A percentile compares a stretch with the other conserved stretches of the same genome.
phyloP scores from a whole-genome alignment of 805 yeast genomes.

The Peterozyma xylosa region DNA sequence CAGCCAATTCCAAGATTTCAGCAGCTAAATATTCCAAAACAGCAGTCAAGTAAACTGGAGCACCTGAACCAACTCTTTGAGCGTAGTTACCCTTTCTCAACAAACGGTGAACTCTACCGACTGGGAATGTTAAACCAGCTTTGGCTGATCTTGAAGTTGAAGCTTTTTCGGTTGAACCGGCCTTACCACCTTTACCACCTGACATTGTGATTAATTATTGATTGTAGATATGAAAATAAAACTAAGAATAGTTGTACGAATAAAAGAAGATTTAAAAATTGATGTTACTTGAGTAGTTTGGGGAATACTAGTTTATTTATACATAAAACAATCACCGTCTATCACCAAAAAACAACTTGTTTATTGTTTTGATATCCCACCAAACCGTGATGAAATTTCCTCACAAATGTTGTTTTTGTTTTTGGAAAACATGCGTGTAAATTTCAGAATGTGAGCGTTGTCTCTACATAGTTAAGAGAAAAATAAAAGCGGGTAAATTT shows the following conservation, averaged over 20 bases:
- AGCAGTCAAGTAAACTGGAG: slow-evolving; percentile 96
- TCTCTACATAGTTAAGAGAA: neutral
- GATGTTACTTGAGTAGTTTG: neutral
- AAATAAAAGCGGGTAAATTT: too few species aligned
- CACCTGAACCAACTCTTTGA: slow-evolving; percentile 98
- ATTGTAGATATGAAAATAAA: neutral
- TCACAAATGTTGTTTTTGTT: too few species aligned
- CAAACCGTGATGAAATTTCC: too few species aligned
- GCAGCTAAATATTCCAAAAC: slow-evolving; percentile 96
- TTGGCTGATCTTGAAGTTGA: slow-evolving; percentile 97
- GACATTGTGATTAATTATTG: slow-evolving; percentile 28
- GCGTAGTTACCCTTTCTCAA: slow-evolving; percentile 97
- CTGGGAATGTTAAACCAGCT: slow-evolving; percentile 99
- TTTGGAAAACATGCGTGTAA: neutral
- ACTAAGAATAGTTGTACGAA: slow-evolving; percentile 2
- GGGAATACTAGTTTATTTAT: neutral
- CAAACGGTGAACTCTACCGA: slow-evolving; percentile 97
- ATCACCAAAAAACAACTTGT: too few species aligned
- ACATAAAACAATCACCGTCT: neutral
- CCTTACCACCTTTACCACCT: slow-evolving; percentile 88
- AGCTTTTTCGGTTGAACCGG: slow-evolving; percentile 90
- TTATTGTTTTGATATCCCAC: neutral
- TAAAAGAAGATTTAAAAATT: neutral
- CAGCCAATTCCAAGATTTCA: slow-evolving; percentile 96
- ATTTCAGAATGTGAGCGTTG: neutral